Evolutionary conservation across 108 stramenopile species (phyloP).

Genomic region (Skeletonema costatum): DNA sequence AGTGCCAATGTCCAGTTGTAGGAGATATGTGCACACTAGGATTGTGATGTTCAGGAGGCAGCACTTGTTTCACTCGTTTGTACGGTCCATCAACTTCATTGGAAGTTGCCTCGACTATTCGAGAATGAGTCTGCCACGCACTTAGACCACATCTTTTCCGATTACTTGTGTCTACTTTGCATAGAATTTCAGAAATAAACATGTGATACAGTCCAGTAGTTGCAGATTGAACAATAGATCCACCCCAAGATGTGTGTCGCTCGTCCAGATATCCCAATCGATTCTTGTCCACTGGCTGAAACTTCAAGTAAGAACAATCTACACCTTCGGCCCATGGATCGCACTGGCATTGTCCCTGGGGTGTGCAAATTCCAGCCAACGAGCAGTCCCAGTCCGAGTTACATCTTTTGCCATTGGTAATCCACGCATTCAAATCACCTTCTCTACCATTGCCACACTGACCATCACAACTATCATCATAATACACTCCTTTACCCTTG

Average conservation of each 20-base stretch:
- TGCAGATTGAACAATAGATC: constrained; percentile 19
- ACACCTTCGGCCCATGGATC: constrained; percentile 37
- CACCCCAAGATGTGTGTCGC: constrained; percentile 30
- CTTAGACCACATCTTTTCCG: constrained; percentile 27
- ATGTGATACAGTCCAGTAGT: constrained; percentile 29
- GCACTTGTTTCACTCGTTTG: constrained; percentile 4
- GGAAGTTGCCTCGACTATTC: constrained; percentile 14
- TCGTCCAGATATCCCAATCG: constrained; percentile 30
- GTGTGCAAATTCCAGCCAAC: constrained; percentile 21
- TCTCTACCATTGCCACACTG: constrained; percentile 31
- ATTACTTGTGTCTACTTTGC: constrained; percentile 13
- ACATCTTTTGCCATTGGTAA: constrained; percentile 6
- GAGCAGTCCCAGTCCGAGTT: constrained; percentile 27
- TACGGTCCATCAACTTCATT: constrained; percentile 30
- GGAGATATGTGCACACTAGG: constrained; percentile 39
- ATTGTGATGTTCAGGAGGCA: constrained; percentile 44
- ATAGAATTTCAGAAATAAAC: constrained; percentile 32
- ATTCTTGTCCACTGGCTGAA: constrained; percentile 21
- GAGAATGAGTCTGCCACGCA: constrained; percentile 39
- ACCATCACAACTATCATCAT: constrained; percentile 32
- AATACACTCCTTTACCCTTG: constrained; percentile 23
- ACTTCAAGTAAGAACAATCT: constrained; percentile 40
- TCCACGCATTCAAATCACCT: not conserved
- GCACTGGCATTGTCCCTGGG: constrained; percentile 21
- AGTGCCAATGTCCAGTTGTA: constrained; percentile 30